Conservation (phyloP, 2,329 filamentous ascomycete genomes). For the Monosporascus sp. region DNA sequence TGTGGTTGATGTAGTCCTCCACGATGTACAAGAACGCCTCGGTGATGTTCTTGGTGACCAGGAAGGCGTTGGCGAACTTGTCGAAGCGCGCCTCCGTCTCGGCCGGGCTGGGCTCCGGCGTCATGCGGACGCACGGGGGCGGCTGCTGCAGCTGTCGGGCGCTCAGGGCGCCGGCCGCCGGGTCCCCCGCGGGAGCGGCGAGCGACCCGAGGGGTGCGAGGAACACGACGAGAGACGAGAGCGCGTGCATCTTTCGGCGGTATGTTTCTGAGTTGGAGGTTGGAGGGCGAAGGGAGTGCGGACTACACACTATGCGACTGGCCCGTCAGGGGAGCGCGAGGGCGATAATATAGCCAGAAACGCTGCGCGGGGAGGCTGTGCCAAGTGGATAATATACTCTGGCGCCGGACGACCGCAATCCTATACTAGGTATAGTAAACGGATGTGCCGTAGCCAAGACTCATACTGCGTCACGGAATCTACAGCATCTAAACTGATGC, state of each 20-base stretch:
- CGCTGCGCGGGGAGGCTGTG: too few relatives aligned
- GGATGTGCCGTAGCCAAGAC: too few relatives aligned
- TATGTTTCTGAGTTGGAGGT: too few relatives aligned
- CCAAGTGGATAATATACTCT: too few relatives aligned
- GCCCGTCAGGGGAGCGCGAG: too few relatives aligned
- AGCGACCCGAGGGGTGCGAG: slow-evolving; percentile 3
- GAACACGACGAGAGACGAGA: slow-evolving; percentile 1
- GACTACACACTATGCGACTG: too few relatives aligned
- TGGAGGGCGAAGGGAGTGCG: too few relatives aligned
- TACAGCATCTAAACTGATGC: too few relatives aligned
- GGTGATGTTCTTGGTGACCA: slow-evolving; percentile 18
- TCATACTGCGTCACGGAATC: too few relatives aligned
- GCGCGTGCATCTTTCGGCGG: background rate
- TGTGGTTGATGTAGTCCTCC: slow-evolving; percentile 17
- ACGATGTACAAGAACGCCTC: slow-evolving; percentile 18
- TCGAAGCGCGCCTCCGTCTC: slow-evolving; percentile 15
- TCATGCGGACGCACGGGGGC: slow-evolving; percentile 13
- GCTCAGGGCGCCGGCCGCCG: background rate
- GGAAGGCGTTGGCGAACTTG: slow-evolving; percentile 17
- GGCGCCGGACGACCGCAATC: too few relatives aligned
- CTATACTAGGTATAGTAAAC: too few relatives aligned
- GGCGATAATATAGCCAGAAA: too few relatives aligned
- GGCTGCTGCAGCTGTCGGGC: slow-evolving; percentile 9
- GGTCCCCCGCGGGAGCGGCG: background rate
- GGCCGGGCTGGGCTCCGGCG: slow-evolving; percentile 11